A percentile compares a stretch with the other conserved stretches of the same genome.
phyloP scores from a whole-genome alignment of 345 rosid species.

The Leavenworthia alabamica region DNA sequence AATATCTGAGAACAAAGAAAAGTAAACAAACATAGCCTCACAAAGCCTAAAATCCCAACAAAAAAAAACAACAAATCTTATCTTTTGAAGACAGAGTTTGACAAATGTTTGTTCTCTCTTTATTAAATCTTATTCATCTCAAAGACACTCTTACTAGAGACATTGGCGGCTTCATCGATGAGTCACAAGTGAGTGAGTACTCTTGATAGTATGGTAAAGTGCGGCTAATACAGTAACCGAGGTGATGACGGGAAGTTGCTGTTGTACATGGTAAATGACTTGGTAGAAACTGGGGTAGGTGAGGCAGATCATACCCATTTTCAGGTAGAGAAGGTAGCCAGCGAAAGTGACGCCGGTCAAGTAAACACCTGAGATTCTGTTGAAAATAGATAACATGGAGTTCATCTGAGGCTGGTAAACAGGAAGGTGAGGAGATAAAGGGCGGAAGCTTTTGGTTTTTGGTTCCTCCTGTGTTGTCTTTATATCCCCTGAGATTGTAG shows the following conservation, averaged over 20 bases:
- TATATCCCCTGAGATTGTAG: constrained; percentile 28
- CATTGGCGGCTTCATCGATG: constrained; percentile 8
- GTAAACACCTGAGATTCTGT: constrained; percentile 35
- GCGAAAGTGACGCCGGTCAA: constrained; percentile 28
- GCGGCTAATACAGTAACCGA: constrained; percentile 31
- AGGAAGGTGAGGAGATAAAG: constrained; percentile 31
- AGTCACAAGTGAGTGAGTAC: constrained; percentile 29
- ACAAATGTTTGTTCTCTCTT: constrained; percentile 15
- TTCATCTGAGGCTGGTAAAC: constrained; percentile 37
- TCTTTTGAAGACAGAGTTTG: constrained; percentile 15
- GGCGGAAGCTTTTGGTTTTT: constrained; percentile 28
- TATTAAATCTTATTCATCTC: constrained; percentile 18
- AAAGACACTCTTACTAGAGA: constrained; percentile 4
- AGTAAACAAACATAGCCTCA: background rate
- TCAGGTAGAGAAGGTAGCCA: constrained; percentile 30
- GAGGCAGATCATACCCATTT: constrained; percentile 35
- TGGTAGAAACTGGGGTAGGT: constrained; percentile 34
- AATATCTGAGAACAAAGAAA: constrained; percentile 4
- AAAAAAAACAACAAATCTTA: constrained; percentile 11
- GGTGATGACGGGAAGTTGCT: constrained; percentile 30
- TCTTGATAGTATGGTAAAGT: constrained; percentile 29
- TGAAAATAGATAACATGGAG: constrained; percentile 34
- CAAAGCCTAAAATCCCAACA: constrained; percentile 5
- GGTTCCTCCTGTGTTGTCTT: constrained; percentile 22
- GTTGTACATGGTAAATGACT: constrained; percentile 24